These are phyloP conservation scores for Cryptococcus neoformans DNA, from an alignment of 1,284 basidiomycete species.

Conservation along the genomic window DNA sequence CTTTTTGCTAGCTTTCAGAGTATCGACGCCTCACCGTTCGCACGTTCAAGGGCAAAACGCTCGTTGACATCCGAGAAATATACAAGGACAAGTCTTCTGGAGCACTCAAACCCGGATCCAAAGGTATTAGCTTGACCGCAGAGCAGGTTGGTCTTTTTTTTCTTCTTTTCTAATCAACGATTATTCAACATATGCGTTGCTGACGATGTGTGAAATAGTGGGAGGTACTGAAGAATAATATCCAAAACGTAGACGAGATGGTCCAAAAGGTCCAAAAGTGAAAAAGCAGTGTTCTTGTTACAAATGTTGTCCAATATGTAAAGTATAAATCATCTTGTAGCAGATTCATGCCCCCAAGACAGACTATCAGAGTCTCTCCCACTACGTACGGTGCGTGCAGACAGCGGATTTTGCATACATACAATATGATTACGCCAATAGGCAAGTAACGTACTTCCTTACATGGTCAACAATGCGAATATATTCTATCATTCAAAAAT, in stretches of 20 bases:
- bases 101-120: conserved; percentile 74
- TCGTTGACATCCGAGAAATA: conserved; percentile 76
- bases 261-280: background rate
- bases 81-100: conserved; percentile 57
- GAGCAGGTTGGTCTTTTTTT: conserved; percentile 47
- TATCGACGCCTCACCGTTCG: conserved; percentile 67
- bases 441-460: too few relatives aligned
- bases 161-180: background rate
- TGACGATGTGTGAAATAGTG: background rate
- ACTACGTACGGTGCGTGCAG: too few relatives aligned
- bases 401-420: too few relatives aligned
- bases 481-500: too few relatives aligned
- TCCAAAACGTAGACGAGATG: background rate
- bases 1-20: conserved; percentile 10
- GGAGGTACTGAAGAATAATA: background rate
- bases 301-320: too few relatives aligned
- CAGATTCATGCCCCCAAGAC: too few relatives aligned
- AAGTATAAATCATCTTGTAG: too few relatives aligned
- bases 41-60: conserved; percentile 63
- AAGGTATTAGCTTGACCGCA: conserved; percentile 66
- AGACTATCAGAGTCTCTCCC: too few relatives aligned
- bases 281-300: background rate
- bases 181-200: background rate
- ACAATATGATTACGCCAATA: too few relatives aligned
- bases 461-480: too few relatives aligned